Evolutionary conservation across 441 rosid species (phyloP).

Genomic region (Euphorbia corollata): DNA sequence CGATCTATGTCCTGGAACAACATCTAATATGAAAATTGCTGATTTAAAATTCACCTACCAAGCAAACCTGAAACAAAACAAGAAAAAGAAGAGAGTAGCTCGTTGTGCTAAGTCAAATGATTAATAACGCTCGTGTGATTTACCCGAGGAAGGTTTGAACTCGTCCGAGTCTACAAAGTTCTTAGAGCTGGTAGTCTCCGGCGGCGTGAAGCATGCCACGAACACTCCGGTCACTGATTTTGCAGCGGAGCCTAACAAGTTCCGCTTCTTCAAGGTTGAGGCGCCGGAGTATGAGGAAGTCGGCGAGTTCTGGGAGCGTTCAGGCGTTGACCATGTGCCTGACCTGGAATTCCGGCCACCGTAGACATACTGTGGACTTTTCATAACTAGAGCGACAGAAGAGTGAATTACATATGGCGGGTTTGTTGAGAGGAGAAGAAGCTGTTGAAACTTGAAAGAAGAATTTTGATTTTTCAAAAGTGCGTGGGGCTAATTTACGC

Average conservation of each 20-base stretch:
- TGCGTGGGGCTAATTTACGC: constrained; percentile 15
- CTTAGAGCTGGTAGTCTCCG: constrained; percentile 31
- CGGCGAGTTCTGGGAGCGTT: constrained; percentile 28
- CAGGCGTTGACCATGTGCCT: constrained; percentile 32
- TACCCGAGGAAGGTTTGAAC: constrained; percentile 33
- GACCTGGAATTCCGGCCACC: constrained; percentile 34
- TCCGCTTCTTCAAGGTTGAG: constrained; percentile 29
- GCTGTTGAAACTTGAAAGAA: neutral
- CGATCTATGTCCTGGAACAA: neutral
- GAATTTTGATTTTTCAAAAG: constrained; percentile 21
- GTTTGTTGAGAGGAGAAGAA: neutral
- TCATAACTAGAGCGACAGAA: constrained; percentile 10
- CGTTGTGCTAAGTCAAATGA: neutral
- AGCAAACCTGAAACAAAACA: neutral
- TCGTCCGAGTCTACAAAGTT: constrained; percentile 28
- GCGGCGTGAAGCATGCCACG: constrained; percentile 63
- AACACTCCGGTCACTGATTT: constrained; percentile 54
- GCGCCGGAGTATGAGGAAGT: constrained; percentile 34
- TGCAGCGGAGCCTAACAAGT: constrained; percentile 28
- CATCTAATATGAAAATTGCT: neutral
- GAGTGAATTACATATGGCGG: constrained; percentile 24
- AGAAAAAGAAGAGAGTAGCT: neutral
- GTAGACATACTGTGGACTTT: constrained; percentile 22
- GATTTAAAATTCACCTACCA: neutral
- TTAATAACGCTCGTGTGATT: neutral